phyloP scores from a whole-genome alignment of 2,329 filamentous ascomycete species.

The Sporothrix pseudoabietina region DNA sequence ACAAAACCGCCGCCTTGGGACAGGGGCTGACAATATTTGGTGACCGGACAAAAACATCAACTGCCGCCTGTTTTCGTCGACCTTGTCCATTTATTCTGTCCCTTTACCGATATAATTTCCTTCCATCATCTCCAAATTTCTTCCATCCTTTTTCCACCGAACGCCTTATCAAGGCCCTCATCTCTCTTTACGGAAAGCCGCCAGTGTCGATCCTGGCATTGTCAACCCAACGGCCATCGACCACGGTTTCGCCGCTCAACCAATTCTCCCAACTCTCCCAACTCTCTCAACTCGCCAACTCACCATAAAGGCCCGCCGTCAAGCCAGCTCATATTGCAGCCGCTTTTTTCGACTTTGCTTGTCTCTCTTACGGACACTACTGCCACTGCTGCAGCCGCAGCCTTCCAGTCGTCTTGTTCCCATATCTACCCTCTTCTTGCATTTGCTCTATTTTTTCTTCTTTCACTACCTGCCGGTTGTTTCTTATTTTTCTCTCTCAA shows the following conservation, averaged over 20 bases:
- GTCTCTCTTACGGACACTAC: neutral
- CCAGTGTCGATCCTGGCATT: neutral
- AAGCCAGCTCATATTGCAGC: neutral
- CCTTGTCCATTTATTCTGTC: neutral
- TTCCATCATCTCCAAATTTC: neutral
- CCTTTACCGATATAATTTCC: neutral
- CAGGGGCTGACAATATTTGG: neutral
- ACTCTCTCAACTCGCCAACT: neutral
- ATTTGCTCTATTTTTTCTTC: neutral
- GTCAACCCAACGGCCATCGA: neutral
- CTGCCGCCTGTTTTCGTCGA: neutral
- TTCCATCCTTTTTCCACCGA: neutral
- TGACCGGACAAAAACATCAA: neutral
- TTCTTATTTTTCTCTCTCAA: neutral
- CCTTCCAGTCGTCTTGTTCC: neutral
- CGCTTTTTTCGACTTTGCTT: neutral
- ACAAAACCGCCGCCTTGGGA: neutral
- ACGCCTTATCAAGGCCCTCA: neutral
- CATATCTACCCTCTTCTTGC: neutral
- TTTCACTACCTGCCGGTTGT: neutral
- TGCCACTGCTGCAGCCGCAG: constrained; percentile 27
- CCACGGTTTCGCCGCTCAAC: neutral
- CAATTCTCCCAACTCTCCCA: neutral
- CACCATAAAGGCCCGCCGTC: neutral
- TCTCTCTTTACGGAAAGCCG: neutral